Evolutionary conservation across 768 basidiomycete genomes (phyloP).

Genomic region (Gloeophyllum trabeum): DNA sequence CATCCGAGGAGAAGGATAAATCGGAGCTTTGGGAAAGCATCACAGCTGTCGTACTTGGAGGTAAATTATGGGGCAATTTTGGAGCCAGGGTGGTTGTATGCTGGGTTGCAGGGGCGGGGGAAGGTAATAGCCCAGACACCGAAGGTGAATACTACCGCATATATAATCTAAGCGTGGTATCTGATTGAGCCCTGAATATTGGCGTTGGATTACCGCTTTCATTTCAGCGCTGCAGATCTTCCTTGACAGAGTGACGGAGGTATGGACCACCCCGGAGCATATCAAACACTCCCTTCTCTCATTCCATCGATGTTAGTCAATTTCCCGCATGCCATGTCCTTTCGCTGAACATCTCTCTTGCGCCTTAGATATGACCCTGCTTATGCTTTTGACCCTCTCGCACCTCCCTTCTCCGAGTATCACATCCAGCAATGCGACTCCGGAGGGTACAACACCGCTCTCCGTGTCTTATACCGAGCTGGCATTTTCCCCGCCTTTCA

Average conservation of each 20-base stretch:
- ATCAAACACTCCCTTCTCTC: constrained; percentile 70
- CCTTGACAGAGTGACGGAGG: constrained; percentile 36
- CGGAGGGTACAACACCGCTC: background rate
- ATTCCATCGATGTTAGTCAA: constrained; percentile 70
- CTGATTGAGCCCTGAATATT: too few relatives aligned
- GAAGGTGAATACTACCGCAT: constrained; percentile 14
- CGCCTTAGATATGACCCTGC: constrained; percentile 53
- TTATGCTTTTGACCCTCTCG: constrained; percentile 56
- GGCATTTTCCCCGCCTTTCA: constrained; percentile 46
- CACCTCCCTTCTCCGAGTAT: constrained; percentile 35
- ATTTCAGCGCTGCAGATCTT: constrained; percentile 39
- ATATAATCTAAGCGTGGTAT: constrained; percentile 1
- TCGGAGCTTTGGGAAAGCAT: constrained; percentile 40
- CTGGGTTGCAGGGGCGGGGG: constrained; percentile 46
- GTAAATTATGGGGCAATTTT: constrained; percentile 46
- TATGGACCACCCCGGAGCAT: constrained; percentile 72
- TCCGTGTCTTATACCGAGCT: constrained; percentile 31
- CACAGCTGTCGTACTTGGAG: constrained; percentile 37
- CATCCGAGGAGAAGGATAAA: constrained; percentile 21
- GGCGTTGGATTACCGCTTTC: too few relatives aligned
- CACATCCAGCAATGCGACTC: background rate
- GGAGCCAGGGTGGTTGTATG: constrained; percentile 55
- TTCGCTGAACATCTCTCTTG: constrained; percentile 1
- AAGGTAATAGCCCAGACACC: constrained; percentile 19
- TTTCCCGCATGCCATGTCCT: constrained; percentile 7